Percentiles rank a stretch among this genome's conserved stretches.
Evolutionary conservation across 2,329 filamentous ascomycete genomes (phyloP).

Genomic region (Tolypocladium inflatum): DNA sequence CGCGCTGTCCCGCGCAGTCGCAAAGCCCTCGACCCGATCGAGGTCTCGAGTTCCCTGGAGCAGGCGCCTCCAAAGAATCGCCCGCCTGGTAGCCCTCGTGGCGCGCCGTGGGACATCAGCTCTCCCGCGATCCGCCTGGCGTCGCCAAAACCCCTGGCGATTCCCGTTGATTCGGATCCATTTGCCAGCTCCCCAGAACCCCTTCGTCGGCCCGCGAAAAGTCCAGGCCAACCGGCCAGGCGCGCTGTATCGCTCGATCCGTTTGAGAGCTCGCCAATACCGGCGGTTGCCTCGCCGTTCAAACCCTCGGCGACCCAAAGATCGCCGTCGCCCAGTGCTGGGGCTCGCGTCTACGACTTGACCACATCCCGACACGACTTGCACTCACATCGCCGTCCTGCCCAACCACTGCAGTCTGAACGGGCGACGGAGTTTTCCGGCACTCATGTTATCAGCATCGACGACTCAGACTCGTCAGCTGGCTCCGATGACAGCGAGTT

Average conservation of each 20-base stretch:
- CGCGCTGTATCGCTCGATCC: slow-evolving; percentile 9
- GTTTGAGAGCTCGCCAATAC: slow-evolving; percentile 6
- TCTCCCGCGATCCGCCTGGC: background rate
- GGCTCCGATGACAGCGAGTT: slow-evolving; percentile 38
- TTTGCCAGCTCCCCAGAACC: slow-evolving; percentile 23
- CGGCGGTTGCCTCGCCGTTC: background rate
- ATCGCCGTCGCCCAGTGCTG: background rate
- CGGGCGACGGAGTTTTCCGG: background rate
- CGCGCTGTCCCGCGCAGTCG: background rate
- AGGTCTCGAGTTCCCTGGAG: slow-evolving; percentile 26
- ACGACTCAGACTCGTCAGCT: slow-evolving; percentile 18
- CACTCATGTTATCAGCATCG: slow-evolving; percentile 23
- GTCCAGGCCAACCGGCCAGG: background rate
- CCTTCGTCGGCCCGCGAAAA: background rate
- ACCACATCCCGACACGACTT: background rate
- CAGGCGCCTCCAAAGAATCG: background rate
- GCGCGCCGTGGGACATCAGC: background rate
- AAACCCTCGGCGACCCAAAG: background rate
- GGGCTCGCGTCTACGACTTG: background rate
- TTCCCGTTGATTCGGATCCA: slow-evolving; percentile 17
- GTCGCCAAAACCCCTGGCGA: background rate
- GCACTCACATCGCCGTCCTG: background rate
- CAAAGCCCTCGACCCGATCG: slow-evolving; percentile 18
- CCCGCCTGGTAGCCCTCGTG: too few relatives aligned
- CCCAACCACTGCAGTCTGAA: background rate